Conservation (phyloP, 140 eudicot species). For the Flaveria floridana region DNA sequence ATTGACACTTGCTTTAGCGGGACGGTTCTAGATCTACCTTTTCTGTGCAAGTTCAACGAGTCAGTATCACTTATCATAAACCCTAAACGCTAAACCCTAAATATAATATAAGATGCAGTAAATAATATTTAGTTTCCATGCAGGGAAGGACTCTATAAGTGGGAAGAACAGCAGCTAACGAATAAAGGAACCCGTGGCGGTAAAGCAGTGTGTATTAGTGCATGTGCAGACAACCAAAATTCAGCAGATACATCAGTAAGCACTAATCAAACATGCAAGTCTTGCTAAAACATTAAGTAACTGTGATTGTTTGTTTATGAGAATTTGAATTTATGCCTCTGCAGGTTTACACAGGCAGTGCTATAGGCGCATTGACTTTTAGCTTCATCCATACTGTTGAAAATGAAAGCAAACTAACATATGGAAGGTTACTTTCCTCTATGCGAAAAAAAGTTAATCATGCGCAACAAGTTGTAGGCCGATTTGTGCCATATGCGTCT, state of each 20-base stretch:
- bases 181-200: constrained; percentile 71
- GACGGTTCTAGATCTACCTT: constrained; percentile 52
- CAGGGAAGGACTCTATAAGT: constrained; percentile 48
- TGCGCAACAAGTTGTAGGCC: constrained; percentile 44
- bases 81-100: background rate
- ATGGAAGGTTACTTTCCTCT: constrained; percentile 48
- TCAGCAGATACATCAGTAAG: constrained; percentile 61
- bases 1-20: constrained; percentile 52
- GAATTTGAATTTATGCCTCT: background rate
- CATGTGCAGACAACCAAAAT: constrained; percentile 68
- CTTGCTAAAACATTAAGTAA: too few species aligned
- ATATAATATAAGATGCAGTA: background rate
- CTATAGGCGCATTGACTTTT: constrained; percentile 74
- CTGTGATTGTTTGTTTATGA: too few species aligned
- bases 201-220: constrained; percentile 63
- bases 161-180: constrained; percentile 52
- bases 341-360: constrained; percentile 64
- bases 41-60: constrained; percentile 37
- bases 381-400: constrained; percentile 68
- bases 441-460: constrained; percentile 50
- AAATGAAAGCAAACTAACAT: constrained; percentile 52
- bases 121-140: background rate
- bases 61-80: constrained; percentile 19
- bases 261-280: background rate
- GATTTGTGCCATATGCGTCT: constrained; percentile 34